These are phyloP conservation scores for Garcia nutans DNA, from an alignment of 345 rosid species.

Conservation along the genomic window DNA sequence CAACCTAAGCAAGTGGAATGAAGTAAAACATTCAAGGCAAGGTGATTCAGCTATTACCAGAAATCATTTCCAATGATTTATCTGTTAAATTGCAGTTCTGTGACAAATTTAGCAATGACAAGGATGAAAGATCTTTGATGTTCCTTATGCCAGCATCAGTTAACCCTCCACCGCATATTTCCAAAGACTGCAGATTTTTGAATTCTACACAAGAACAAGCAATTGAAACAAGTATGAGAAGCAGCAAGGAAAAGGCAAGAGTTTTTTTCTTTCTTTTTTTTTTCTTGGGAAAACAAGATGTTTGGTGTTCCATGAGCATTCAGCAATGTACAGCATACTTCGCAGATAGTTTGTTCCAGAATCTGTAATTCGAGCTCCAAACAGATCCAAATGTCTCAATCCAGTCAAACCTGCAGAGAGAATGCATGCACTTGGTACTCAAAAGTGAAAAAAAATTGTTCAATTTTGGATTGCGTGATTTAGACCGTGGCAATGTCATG, in stretches of 20 bases:
- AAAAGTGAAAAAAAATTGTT: neutral
- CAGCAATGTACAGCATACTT: slow-evolving; percentile 41
- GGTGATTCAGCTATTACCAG: slow-evolving; percentile 45
- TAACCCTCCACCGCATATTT: slow-evolving; percentile 94
- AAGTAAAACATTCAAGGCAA: neutral
- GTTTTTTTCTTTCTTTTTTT: neutral
- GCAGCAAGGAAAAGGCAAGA: neutral
- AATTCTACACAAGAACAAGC: slow-evolving; percentile 44
- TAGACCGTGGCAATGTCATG: neutral
- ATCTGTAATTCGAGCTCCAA: slow-evolving; percentile 84
- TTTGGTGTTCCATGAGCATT: neutral
- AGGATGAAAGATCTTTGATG: slow-evolving; percentile 72
- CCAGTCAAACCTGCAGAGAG: slow-evolving; percentile 64
- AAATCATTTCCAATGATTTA: slow-evolving; percentile 71
- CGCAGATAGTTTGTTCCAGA: slow-evolving; percentile 65
- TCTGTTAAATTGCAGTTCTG: slow-evolving; percentile 85
- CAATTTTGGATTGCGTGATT: neutral
- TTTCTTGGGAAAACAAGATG: too few relatives aligned
- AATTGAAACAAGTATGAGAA: neutral
- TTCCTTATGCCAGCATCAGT: slow-evolving; percentile 91
- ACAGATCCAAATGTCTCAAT: slow-evolving; percentile 84
- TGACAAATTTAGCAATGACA: slow-evolving; percentile 65
- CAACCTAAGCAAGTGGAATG: neutral
- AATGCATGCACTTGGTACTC: neutral
- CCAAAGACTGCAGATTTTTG: slow-evolving; percentile 75